Percentiles rank a stretch among this genome's conserved stretches.
phyloP scores from a whole-genome alignment of 805 yeast species.

The Ogataea paraovalis region DNA sequence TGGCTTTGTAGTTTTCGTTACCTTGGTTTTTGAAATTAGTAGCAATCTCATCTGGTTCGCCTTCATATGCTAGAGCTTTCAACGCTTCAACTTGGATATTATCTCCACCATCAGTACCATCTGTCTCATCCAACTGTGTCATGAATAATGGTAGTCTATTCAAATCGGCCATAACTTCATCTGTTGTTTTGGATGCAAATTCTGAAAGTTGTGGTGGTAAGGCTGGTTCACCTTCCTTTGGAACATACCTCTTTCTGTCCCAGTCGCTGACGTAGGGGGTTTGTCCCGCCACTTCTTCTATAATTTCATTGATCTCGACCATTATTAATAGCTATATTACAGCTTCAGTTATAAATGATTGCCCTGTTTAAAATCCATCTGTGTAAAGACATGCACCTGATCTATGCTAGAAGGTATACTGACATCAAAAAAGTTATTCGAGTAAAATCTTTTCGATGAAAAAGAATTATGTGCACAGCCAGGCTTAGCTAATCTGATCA shows the following conservation, averaged over 20 bases:
- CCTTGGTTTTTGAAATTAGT: conserved; percentile 89
- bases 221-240: conserved; percentile 56
- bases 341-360: not conserved
- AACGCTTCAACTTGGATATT: conserved; percentile 77
- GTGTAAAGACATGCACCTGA: too few species aligned
- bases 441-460: too few species aligned
- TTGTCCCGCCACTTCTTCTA: conserved; percentile 13
- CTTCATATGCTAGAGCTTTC: conserved; percentile 88
- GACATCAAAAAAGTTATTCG: too few species aligned
- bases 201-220: conserved; percentile 82
- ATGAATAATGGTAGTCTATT: conserved; percentile 90
- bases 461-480: too few species aligned
- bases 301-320: conserved; percentile 30
- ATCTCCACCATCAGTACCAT: conserved; percentile 74
- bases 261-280: conserved; percentile 26
- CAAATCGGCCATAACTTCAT: conserved; percentile 72
- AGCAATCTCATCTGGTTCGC: conserved; percentile 91
- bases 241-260: conserved; percentile 27
- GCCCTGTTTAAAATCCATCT: too few species aligned
- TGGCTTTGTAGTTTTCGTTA: conserved; percentile 74
- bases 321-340: conserved; percentile 7
- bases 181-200: conserved; percentile 57
- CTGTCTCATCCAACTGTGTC: conserved; percentile 77
- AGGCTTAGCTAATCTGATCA: too few species aligned
- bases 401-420: too few species aligned